Percentiles rank a stretch among this genome's conserved stretches.
phyloP scores from a whole-genome alignment of 306 rosid species.

The Sicyos edulis region DNA sequence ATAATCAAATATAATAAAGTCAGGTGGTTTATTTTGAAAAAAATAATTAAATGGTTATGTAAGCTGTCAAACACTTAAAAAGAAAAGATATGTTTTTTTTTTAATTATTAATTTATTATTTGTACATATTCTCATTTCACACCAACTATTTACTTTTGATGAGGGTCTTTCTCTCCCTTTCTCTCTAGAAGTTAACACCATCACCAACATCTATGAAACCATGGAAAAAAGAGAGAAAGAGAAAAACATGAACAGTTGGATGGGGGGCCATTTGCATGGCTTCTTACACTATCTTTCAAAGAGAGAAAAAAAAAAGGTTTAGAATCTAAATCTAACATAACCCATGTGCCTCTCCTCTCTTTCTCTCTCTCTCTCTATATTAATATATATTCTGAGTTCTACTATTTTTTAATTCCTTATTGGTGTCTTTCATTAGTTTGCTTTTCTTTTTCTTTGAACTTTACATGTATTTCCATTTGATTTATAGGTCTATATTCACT shows the following conservation, averaged over 20 bases:
- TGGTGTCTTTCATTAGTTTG: conserved; percentile 23
- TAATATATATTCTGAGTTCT: not conserved
- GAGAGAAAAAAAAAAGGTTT: conserved; percentile 24
- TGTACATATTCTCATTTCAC: too few relatives aligned
- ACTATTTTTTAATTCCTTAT: not conserved
- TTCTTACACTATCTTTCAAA: conserved; percentile 40
- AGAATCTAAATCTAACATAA: conserved; percentile 29
- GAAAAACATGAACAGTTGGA: conserved; percentile 35
- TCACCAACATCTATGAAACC: too few relatives aligned
- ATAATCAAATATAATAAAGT: too few relatives aligned
- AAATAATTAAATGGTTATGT: too few relatives aligned
- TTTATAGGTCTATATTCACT: not conserved
- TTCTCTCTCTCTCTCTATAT: not conserved
- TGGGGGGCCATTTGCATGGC: conserved; percentile 62
- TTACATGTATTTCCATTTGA: not conserved
- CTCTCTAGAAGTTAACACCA: too few relatives aligned
- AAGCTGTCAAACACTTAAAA: too few relatives aligned
- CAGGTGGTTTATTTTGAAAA: too few relatives aligned
- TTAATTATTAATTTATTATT: too few relatives aligned
- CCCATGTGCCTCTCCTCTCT: conserved; percentile 30
- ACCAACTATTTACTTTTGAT: too few relatives aligned
- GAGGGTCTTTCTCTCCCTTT: too few relatives aligned
- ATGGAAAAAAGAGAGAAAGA: not conserved
- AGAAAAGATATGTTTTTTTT: too few relatives aligned
- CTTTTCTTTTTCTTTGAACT: conserved; percentile 21